These are phyloP conservation scores for Tolypocladium guangdongense DNA, from an alignment of 2,329 filamentous ascomycete species.

Conservation along the genomic window DNA sequence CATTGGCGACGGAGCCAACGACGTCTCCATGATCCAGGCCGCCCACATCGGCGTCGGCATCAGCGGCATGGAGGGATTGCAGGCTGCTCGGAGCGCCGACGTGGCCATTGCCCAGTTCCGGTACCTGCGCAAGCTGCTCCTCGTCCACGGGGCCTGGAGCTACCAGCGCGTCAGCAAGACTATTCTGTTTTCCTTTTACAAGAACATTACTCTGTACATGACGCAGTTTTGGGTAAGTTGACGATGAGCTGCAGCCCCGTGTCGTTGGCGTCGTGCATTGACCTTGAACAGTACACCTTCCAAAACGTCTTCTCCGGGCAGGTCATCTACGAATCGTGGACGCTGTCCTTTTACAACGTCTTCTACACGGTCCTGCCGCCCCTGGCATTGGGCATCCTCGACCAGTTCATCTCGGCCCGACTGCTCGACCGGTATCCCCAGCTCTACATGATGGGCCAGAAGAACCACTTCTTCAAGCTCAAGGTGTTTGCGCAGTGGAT, in stretches of 20 bases:
- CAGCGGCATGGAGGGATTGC: constrained; percentile 90
- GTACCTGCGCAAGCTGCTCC: constrained; percentile 81
- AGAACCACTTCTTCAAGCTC: constrained; percentile 85
- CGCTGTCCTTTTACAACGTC: constrained; percentile 98
- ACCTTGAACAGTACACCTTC: constrained; percentile 66
- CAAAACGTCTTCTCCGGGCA: constrained; percentile 97
- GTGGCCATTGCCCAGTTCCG: constrained; percentile 94
- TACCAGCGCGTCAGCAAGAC: constrained; percentile 96
- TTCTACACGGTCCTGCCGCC: constrained; percentile 93
- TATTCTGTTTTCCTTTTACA: constrained; percentile 98
- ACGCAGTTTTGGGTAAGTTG: constrained; percentile 90
- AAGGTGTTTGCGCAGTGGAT: constrained; percentile 93
- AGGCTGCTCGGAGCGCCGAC: constrained; percentile 90
- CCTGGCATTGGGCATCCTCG: constrained; percentile 88
- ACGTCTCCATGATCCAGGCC: constrained; percentile 99
- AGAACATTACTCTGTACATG: constrained; percentile 97
- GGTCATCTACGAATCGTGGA: constrained; percentile 99
- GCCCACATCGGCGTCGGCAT: constrained; percentile 97
- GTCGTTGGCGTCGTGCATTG: background rate
- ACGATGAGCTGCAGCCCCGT: background rate
- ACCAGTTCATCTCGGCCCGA: constrained; percentile 93
- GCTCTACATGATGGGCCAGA: constrained; percentile 85
- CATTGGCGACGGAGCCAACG: constrained; percentile 95
- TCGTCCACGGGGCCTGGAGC: constrained; percentile 95
- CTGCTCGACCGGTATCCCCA: constrained; percentile 93